These are phyloP conservation scores for Eudorina sp. DNA, from an alignment of 139 green algal genomes.

Conservation along the genomic window DNA sequence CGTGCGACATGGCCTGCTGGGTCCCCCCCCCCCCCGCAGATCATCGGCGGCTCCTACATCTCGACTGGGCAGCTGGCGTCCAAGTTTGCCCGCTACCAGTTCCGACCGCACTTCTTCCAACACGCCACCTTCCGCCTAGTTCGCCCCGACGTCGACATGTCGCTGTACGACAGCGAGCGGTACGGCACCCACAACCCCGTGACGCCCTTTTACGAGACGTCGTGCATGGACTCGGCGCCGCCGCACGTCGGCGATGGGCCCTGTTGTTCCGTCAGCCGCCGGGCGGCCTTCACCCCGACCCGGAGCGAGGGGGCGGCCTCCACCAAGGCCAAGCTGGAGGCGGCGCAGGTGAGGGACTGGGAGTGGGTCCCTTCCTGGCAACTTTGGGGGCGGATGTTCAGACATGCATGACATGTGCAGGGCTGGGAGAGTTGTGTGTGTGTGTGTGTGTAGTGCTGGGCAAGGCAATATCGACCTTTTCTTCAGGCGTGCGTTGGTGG, in stretches of 20 bases:
- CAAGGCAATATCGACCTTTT: too few relatives aligned
- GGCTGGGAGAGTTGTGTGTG: too few relatives aligned
- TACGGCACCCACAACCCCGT: slow-evolving; percentile 51
- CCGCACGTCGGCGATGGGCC: slow-evolving; percentile 73
- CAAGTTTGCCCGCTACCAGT: slow-evolving; percentile 87
- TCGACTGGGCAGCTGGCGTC: slow-evolving; percentile 80
- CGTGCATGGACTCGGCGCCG: slow-evolving; percentile 77
- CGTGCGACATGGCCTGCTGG: too few relatives aligned
- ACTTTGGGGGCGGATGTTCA: too few relatives aligned
- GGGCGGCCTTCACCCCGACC: slow-evolving; percentile 66
- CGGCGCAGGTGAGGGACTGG: slow-evolving; percentile 55
- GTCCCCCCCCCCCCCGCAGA: too few relatives aligned
- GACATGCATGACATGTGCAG: too few relatives aligned
- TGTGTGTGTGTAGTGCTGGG: too few relatives aligned
- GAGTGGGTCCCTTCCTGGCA: neutral
- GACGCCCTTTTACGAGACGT: slow-evolving; percentile 71
- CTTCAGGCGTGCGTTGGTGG: too few relatives aligned
- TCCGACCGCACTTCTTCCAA: slow-evolving; percentile 88
- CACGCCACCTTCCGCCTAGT: slow-evolving; percentile 77
- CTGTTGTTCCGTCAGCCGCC: slow-evolving; percentile 66
- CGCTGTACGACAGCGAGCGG: slow-evolving; percentile 40
- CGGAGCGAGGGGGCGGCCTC: slow-evolving; percentile 49
- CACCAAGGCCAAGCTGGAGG: slow-evolving; percentile 54
- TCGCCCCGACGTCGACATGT: slow-evolving; percentile 24
- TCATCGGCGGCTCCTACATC: slow-evolving; percentile 85